Conservation (phyloP, 495 filamentous ascomycete species). For the Aspergillus cristatus region DNA sequence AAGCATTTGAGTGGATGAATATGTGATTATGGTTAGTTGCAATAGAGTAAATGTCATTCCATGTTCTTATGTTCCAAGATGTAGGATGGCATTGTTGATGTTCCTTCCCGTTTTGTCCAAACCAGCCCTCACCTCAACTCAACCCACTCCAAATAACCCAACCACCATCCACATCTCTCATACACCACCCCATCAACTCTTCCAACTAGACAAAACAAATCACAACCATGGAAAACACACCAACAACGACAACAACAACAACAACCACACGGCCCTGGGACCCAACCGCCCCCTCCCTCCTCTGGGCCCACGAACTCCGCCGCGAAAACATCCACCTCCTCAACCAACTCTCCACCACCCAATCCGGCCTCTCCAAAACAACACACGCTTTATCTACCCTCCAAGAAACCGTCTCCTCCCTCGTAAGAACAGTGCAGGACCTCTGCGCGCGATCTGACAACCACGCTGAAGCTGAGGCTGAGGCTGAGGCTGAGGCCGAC, state of each 20-base stretch:
- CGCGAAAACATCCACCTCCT: slow-evolving; percentile 23
- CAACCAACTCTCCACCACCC: slow-evolving; percentile 8
- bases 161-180: too few species aligned
- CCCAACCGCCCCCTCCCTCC: slow-evolving; percentile 10
- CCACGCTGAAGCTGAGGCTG: too few species aligned
- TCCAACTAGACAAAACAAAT: too few species aligned
- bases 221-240: too few species aligned
- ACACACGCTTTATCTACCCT: slow-evolving; percentile 7
- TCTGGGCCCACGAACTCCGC: slow-evolving; percentile 28
- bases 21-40: slow-evolving; percentile 14
- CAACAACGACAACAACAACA: too few species aligned
- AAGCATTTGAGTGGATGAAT: slow-evolving; percentile 15
- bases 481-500: too few species aligned
- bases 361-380: slow-evolving; percentile 4
- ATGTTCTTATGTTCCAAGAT: slow-evolving; percentile 1
- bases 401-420: background rate
- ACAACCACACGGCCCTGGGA: slow-evolving; percentile 1
- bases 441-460: too few species aligned
- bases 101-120: too few species aligned
- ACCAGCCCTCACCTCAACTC: too few species aligned
- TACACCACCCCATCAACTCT: too few species aligned
- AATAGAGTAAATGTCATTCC: slow-evolving; percentile 24
- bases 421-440: too few species aligned
- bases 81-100: background rate
- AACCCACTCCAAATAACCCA: too few species aligned